phyloP scores from a whole-genome alignment of 345 rosid genomes.

The Syzygium grande region DNA sequence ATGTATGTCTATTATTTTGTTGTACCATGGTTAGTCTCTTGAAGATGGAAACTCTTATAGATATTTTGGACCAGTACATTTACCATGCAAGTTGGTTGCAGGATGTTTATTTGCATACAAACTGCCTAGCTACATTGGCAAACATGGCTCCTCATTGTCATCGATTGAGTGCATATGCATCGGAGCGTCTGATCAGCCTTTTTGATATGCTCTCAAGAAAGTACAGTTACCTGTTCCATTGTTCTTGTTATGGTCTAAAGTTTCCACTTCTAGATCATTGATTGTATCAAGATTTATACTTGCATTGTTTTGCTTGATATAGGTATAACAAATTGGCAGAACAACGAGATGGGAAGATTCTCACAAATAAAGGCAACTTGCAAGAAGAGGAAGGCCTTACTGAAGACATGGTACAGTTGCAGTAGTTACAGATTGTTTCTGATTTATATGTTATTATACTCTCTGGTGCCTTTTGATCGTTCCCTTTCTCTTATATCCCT shows the following conservation, averaged over 20 bases:
- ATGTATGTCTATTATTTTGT: background rate
- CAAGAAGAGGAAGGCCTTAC: slow-evolving; percentile 43
- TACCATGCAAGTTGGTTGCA: slow-evolving; percentile 11
- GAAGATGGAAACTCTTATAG: background rate
- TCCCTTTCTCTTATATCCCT: slow-evolving; percentile 1
- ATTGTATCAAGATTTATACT: background rate
- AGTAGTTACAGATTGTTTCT: background rate
- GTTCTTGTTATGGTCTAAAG: background rate
- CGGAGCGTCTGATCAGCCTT: slow-evolving; percentile 95
- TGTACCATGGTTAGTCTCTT: background rate
- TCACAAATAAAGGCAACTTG: slow-evolving; percentile 30
- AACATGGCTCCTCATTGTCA: slow-evolving; percentile 99
- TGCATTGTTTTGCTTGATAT: slow-evolving; percentile 11
- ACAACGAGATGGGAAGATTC: slow-evolving; percentile 46
- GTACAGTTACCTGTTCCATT: slow-evolving; percentile 27
- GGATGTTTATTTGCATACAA: slow-evolving; percentile 98
- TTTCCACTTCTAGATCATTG: background rate
- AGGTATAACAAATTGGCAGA: slow-evolving; percentile 91
- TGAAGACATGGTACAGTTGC: slow-evolving; percentile 59
- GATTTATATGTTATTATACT: background rate
- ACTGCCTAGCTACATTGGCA: slow-evolving; percentile 93
- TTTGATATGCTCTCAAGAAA: slow-evolving; percentile 95
- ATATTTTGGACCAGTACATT: background rate
- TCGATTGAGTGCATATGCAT: slow-evolving; percentile 94
- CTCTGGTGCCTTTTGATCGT: background rate